These are phyloP conservation scores for Calocybe cyanea DNA, from an alignment of 768 basidiomycete genomes.

Conservation along the genomic window DNA sequence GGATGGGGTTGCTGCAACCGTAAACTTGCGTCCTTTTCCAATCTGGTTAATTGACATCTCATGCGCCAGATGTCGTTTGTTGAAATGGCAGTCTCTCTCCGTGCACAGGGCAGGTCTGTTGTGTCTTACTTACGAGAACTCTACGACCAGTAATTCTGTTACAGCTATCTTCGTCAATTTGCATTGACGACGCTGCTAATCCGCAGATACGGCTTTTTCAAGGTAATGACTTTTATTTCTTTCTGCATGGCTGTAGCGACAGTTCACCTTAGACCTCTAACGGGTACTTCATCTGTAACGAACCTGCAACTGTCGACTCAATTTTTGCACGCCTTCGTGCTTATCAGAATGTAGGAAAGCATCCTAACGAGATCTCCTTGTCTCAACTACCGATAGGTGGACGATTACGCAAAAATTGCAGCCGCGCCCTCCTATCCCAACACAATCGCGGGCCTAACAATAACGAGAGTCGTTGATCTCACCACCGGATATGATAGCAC, in stretches of 20 bases:
- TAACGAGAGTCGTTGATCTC: constrained; percentile 69
- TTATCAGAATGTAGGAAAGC: constrained; percentile 35
- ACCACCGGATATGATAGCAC: constrained; percentile 75
- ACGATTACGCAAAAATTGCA: constrained; percentile 13
- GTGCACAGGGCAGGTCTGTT: constrained; percentile 48
- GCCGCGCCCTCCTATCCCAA: constrained; percentile 48
- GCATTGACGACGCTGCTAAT: background rate
- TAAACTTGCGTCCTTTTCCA: constrained; percentile 21
- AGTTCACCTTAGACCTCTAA: constrained; percentile 60
- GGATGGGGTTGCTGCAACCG: constrained; percentile 82
- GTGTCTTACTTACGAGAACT: constrained; percentile 56
- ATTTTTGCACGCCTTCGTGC: constrained; percentile 70
- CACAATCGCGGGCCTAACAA: constrained; percentile 53
- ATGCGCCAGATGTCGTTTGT: constrained; percentile 57
- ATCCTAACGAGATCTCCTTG: background rate
- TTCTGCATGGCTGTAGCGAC: background rate
- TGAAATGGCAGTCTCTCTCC: constrained; percentile 56
- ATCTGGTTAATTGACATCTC: background rate
- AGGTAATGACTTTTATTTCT: constrained; percentile 37
- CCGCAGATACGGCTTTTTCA: constrained; percentile 73
- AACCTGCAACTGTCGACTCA: constrained; percentile 56
- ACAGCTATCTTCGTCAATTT: background rate
- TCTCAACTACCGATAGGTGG: constrained; percentile 3
- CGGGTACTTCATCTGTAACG: constrained; percentile 76
- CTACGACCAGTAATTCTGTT: constrained; percentile 46